Percentiles rank a stretch among this genome's conserved stretches.
These are phyloP conservation scores for Viridothelium virens DNA, from an alignment of 495 filamentous ascomycete genomes.

Conservation along the genomic window DNA sequence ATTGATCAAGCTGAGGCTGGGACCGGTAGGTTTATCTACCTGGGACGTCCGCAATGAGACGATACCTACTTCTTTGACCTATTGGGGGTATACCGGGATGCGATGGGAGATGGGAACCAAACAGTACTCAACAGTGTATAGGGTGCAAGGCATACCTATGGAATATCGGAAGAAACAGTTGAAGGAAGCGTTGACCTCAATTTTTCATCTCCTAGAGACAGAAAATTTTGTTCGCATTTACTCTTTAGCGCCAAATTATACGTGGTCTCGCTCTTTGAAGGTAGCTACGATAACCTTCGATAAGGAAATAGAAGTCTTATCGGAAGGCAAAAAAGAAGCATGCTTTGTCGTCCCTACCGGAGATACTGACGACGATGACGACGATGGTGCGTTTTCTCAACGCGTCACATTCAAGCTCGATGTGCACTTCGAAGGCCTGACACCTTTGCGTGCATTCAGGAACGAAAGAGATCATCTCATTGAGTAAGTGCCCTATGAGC, in stretches of 20 bases:
- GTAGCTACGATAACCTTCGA: not conserved
- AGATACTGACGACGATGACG: not conserved
- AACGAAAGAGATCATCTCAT: not conserved
- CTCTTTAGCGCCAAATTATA: not conserved
- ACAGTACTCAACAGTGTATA: not conserved
- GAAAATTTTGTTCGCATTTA: not conserved
- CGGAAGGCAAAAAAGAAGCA: not conserved
- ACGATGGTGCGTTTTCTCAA: not conserved
- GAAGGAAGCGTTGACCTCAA: not conserved
- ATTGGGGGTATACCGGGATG: not conserved
- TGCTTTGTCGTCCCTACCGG: not conserved
- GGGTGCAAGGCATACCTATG: not conserved
- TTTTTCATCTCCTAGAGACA: not conserved
- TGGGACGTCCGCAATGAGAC: too few species aligned
- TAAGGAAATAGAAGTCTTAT: not conserved
- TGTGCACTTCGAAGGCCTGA: not conserved
- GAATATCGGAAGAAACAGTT: slow-evolving; percentile 2
- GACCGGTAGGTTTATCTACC: too few species aligned
- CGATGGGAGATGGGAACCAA: not conserved
- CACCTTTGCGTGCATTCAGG: not conserved
- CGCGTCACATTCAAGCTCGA: not conserved
- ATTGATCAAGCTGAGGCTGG: too few species aligned
- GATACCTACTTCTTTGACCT: too few species aligned
- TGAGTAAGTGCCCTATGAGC: not conserved
- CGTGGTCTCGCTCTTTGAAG: not conserved